These are phyloP conservation scores for Blastomyces parvus DNA, from an alignment of 2,329 filamentous ascomycete genomes.

Conservation along the genomic window DNA sequence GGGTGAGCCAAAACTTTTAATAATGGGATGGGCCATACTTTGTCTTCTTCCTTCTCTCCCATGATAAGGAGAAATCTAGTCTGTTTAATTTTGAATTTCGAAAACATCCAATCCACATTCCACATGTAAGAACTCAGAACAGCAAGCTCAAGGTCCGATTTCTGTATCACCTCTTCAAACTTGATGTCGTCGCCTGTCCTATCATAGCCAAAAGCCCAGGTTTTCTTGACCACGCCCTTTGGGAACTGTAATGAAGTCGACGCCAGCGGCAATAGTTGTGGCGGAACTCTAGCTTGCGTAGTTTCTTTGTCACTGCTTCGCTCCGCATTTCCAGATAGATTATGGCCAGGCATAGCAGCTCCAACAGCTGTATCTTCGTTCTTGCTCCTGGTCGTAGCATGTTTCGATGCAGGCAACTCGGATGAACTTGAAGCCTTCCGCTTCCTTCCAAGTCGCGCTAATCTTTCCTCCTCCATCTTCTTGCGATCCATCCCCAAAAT, in stretches of 20 bases:
- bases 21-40: conserved; percentile 22
- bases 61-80: conserved; percentile 58
- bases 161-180: conserved; percentile 77
- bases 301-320: not conserved
- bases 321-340: not conserved
- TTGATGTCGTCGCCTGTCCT: conserved; percentile 63
- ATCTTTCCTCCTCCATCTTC: conserved; percentile 75
- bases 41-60: conserved; percentile 46
- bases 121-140: conserved; percentile 81
- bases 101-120: conserved; percentile 69
- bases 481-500: conserved; percentile 59
- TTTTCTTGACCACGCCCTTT: conserved; percentile 66
- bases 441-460: conserved; percentile 56
- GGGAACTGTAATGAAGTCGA: conserved; percentile 38
- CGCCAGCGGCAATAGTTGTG: conserved; percentile 2
- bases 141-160: conserved; percentile 59
- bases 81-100: conserved; percentile 53
- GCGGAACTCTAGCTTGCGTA: not conserved
- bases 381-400: not conserved
- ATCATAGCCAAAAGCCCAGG: conserved; percentile 58
- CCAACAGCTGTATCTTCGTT: not conserved
- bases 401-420: conserved; percentile 21
- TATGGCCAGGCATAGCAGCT: not conserved
- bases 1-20: not conserved
- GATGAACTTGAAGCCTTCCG: conserved; percentile 42